These are phyloP conservation scores for Larix kaempferi DNA, from an alignment of 75 land plant species.

Conservation along the genomic window DNA sequence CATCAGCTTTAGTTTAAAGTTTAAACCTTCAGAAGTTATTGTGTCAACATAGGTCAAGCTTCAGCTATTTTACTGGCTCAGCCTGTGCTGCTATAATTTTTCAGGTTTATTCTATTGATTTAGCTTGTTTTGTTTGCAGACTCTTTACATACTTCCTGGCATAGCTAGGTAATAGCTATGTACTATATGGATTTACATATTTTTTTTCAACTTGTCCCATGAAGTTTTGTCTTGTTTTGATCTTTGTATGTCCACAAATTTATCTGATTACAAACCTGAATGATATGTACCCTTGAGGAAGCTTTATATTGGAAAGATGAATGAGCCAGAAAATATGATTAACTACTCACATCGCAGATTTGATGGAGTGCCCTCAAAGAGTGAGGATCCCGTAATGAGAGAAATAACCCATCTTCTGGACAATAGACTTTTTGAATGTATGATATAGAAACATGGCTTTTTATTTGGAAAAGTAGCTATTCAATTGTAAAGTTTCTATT, in stretches of 20 bases:
- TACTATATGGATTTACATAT: not conserved
- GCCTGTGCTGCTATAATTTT: not conserved
- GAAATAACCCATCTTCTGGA: not conserved
- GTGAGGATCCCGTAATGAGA: not conserved
- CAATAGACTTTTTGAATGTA: not conserved
- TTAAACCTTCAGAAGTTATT: not conserved
- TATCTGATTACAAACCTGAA: slow-evolving; percentile 1
- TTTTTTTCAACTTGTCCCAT: not conserved
- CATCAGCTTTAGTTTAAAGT: not conserved
- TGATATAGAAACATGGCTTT: not conserved
- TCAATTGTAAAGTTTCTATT: not conserved
- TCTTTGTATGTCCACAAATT: not conserved
- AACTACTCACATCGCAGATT: not conserved
- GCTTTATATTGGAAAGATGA: not conserved
- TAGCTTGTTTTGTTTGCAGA: not conserved
- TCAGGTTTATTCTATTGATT: slow-evolving; percentile 1
- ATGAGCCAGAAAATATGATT: not conserved
- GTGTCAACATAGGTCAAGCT: not conserved
- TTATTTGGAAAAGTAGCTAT: not conserved
- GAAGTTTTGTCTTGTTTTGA: not conserved
- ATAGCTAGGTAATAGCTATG: not conserved
- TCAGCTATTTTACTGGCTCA: not conserved
- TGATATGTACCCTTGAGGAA: not conserved
- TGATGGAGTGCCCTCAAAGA: not conserved
- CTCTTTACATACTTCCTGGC: not conserved